Evolutionary conservation across 2,329 filamentous ascomycete genomes (phyloP).

Genomic region (Trichoderma koningiopsis): DNA sequence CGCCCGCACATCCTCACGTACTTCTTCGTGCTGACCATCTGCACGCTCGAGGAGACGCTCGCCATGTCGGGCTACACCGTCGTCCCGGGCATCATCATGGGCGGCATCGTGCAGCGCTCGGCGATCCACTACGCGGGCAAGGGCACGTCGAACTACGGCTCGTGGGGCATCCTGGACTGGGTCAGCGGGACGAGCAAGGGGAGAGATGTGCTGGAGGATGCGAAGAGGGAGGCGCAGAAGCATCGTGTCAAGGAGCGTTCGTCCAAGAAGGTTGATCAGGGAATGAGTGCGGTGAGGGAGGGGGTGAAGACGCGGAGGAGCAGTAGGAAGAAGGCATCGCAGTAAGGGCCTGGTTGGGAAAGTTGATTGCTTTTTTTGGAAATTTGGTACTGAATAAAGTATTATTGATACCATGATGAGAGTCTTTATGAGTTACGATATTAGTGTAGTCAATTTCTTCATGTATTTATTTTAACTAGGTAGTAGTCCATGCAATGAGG

Average conservation of each 20-base stretch:
- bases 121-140: conserved; percentile 49
- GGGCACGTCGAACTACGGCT: conserved; percentile 62
- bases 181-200: conserved; percentile 57
- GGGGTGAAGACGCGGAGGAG: conserved; percentile 37
- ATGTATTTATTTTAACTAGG: neutral
- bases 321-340: conserved; percentile 32
- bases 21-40: conserved; percentile 63
- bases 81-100: conserved; percentile 56
- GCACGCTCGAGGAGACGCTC: conserved; percentile 67
- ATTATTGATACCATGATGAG: conserved; percentile 8
- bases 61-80: conserved; percentile 68
- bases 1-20: conserved; percentile 74
- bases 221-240: conserved; percentile 61
- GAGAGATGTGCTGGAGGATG: conserved; percentile 52
- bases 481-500: neutral
- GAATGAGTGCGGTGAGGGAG: conserved; percentile 39
- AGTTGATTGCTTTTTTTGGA: neutral
- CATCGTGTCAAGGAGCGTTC: conserved; percentile 52
- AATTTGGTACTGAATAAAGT: neutral
- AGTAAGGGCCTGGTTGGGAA: neutral
- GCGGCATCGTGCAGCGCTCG: conserved; percentile 50
- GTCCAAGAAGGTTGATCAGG: conserved; percentile 38
- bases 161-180: conserved; percentile 66
- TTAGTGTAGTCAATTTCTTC: neutral
- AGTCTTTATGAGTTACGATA: neutral